These are phyloP conservation scores for Fusarium metavorans DNA, from an alignment of 2,329 filamentous ascomycete species.

Conservation along the genomic window DNA sequence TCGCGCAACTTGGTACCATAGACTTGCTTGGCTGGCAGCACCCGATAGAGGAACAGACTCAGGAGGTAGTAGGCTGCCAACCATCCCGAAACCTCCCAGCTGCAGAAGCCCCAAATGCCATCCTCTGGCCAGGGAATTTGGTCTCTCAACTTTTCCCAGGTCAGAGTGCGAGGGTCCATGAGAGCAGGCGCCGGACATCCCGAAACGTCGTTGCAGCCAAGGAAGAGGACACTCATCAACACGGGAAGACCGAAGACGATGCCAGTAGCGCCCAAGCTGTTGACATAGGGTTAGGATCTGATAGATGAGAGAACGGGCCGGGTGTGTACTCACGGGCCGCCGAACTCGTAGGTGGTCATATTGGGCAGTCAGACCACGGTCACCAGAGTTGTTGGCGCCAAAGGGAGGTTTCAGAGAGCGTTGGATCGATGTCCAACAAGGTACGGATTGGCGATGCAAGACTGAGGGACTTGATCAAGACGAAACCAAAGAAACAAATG, in stretches of 20 bases:
- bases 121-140: conserved; percentile 82
- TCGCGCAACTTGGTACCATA: conserved; percentile 76
- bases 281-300: background rate
- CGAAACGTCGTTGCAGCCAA: conserved; percentile 88
- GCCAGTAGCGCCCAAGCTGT: conserved; percentile 76
- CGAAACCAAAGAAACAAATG: background rate
- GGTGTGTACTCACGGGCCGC: conserved; percentile 47
- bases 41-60: conserved; percentile 76
- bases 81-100: conserved; percentile 73
- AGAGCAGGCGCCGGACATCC: conserved; percentile 87
- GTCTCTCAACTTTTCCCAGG: conserved; percentile 74
- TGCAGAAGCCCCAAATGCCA: conserved; percentile 75
- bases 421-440: background rate
- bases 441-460: background rate
- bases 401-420: background rate
- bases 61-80: conserved; percentile 81
- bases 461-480: background rate
- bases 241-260: conserved; percentile 84
- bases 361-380: background rate
- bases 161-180: conserved; percentile 75
- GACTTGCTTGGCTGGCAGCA: conserved; percentile 77
- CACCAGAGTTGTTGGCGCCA: background rate
- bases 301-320: background rate
- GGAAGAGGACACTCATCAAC: conserved; percentile 78
- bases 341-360: conserved; percentile 48